Conservation (phyloP, 1,284 basidiomycete genomes). For the Tranzscheliella williamsii region DNA sequence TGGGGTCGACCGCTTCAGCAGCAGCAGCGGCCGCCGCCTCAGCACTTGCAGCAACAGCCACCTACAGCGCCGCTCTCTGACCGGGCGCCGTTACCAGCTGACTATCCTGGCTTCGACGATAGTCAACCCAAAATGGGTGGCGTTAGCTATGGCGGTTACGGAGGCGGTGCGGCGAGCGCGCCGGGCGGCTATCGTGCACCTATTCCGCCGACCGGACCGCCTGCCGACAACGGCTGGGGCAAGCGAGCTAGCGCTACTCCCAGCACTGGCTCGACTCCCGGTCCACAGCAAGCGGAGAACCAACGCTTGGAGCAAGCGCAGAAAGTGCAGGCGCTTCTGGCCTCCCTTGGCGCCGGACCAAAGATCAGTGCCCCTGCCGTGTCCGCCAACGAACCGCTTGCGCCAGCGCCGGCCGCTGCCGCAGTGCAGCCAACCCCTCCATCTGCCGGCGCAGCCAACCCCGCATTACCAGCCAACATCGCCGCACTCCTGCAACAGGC, state of each 20-base stretch:
- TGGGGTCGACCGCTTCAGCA: constrained; percentile 4
- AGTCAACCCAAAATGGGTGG: neutral
- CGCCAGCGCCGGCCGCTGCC: constrained; percentile 10
- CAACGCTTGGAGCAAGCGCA: constrained; percentile 59
- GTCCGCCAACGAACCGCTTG: constrained; percentile 10
- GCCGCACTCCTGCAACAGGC: constrained; percentile 39
- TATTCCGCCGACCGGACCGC: constrained; percentile 18
- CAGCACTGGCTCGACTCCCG: constrained; percentile 4
- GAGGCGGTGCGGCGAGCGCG: constrained; percentile 2
- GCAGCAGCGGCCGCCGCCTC: constrained; percentile 16
- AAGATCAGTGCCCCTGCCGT: constrained; percentile 9
- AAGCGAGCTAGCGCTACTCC: constrained; percentile 22
- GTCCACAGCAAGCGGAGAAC: constrained; percentile 1
- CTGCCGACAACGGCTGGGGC: constrained; percentile 35
- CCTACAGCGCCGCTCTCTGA: constrained; percentile 5
- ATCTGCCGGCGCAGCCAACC: constrained; percentile 1
- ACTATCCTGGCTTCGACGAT: constrained; percentile 12
- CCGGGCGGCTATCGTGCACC: constrained; percentile 16
- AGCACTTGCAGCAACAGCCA: constrained; percentile 9
- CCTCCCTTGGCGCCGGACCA: constrained; percentile 39
- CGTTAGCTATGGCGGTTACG: too few species aligned
- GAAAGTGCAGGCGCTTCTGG: constrained; percentile 60
- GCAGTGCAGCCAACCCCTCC: constrained; percentile 12
- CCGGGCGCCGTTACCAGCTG: constrained; percentile 10
- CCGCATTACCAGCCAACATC: constrained; percentile 37